phyloP scores from a whole-genome alignment of 2,329 filamentous ascomycete species.

The Scedosporium minutisporum region DNA sequence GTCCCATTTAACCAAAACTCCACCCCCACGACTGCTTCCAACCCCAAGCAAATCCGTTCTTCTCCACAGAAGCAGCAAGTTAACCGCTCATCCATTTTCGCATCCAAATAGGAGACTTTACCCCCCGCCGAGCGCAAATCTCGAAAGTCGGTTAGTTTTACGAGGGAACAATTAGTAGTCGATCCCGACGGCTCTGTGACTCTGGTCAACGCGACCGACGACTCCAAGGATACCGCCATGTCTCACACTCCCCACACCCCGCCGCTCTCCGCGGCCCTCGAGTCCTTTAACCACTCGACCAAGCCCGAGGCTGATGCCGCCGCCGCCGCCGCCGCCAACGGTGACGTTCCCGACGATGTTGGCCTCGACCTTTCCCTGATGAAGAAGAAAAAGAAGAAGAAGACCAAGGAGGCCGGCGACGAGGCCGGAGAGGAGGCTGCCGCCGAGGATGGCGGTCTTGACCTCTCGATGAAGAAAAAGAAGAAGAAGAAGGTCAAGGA shows the following conservation, averaged over 20 bases:
- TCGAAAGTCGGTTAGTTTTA: constrained; percentile 91
- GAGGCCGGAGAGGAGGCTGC: constrained; percentile 35
- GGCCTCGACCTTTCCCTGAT: constrained; percentile 55
- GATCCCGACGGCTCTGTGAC: constrained; percentile 81
- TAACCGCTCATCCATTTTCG: neutral
- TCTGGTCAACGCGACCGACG: constrained; percentile 61
- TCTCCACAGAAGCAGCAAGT: neutral
- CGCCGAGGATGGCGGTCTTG: constrained; percentile 47
- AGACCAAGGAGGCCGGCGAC: constrained; percentile 20
- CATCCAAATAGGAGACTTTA: constrained; percentile 8
- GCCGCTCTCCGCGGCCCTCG: constrained; percentile 45
- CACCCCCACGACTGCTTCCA: neutral
- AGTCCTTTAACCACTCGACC: constrained; percentile 43
- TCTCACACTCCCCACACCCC: constrained; percentile 65
- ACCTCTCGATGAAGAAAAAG: constrained; percentile 55
- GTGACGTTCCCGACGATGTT: constrained; percentile 32
- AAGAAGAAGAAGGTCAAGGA: constrained; percentile 41
- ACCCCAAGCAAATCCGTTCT: neutral
- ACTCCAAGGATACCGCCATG: constrained; percentile 71
- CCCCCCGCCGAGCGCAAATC: constrained; percentile 51
- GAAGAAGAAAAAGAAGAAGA: constrained; percentile 53
- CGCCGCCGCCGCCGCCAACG: constrained; percentile 22
- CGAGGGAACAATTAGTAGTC: constrained; percentile 77
- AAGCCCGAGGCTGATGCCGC: constrained; percentile 22
- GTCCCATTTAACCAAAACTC: neutral